A percentile compares a stretch with the other conserved stretches of the same genome.
These are phyloP conservation scores for Galerina sulciceps DNA, from an alignment of 768 basidiomycete genomes.

Conservation along the genomic window DNA sequence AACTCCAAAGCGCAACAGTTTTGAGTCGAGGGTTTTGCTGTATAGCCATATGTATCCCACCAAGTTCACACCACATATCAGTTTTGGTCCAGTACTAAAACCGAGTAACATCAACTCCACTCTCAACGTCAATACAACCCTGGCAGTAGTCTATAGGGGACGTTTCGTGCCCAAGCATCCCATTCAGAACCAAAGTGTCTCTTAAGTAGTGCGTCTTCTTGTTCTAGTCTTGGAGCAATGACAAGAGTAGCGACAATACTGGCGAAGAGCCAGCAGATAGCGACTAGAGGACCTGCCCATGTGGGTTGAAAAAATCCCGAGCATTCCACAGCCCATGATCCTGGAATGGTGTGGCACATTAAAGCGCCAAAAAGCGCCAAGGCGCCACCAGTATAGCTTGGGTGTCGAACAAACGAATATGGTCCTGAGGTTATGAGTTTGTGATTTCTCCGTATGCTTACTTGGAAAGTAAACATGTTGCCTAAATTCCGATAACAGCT, in stretches of 20 bases:
- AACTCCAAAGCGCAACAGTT: too few species aligned
- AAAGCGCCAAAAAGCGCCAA: constrained; percentile 14
- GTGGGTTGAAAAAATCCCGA: constrained; percentile 9
- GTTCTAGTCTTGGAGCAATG: constrained; percentile 22
- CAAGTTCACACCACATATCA: too few species aligned
- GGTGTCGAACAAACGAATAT: constrained; percentile 20
- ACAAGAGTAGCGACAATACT: neutral
- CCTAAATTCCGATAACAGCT: constrained; percentile 17
- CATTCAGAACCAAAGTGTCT: constrained; percentile 35
- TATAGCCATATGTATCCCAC: too few species aligned
- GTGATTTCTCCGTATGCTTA: constrained; percentile 19
- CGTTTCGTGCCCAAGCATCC: constrained; percentile 30
- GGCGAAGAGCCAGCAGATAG: constrained; percentile 16
- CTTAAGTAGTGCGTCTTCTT: constrained; percentile 35
- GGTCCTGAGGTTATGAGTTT: constrained; percentile 19
- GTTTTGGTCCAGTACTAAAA: too few species aligned
- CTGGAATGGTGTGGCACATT: constrained; percentile 8
- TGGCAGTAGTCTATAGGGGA: constrained; percentile 35
- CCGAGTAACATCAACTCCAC: neutral
- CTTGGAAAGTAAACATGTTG: constrained; percentile 20
- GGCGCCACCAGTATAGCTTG: constrained; percentile 13
- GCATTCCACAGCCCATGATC: constrained; percentile 21
- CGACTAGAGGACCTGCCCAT: constrained; percentile 12
- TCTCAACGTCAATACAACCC: constrained; percentile 23
- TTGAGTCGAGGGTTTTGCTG: too few species aligned